Conservation (phyloP, 2,329 filamentous ascomycete species). For the Apiospora aurea region DNA sequence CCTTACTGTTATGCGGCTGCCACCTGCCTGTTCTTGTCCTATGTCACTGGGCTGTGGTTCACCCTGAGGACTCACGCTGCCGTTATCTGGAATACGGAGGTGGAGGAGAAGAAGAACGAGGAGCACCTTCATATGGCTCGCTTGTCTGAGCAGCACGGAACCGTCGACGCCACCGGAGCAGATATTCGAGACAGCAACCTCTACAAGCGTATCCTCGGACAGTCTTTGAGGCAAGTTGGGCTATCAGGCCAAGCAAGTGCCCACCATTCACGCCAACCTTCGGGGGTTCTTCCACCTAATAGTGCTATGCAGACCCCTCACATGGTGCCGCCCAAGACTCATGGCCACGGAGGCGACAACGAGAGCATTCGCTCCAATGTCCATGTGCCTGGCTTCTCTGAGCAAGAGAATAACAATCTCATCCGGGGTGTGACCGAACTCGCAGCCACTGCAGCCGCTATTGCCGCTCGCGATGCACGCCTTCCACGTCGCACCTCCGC, state of each 20-base stretch:
- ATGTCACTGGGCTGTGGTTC: constrained; percentile 93
- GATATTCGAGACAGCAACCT: constrained; percentile 88
- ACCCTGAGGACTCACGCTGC: constrained; percentile 95
- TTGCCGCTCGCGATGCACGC: constrained; percentile 80
- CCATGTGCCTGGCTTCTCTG: constrained; percentile 74
- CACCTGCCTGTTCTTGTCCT: constrained; percentile 85
- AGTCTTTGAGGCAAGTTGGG: constrained; percentile 86
- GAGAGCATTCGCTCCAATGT: constrained; percentile 52
- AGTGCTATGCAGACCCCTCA: constrained; percentile 65
- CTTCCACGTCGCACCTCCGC: constrained; percentile 48
- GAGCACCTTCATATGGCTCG: constrained; percentile 47
- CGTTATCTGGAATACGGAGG: constrained; percentile 92
- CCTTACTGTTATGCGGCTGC: constrained; percentile 94
- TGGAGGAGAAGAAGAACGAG: constrained; percentile 76
- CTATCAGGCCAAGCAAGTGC: constrained; percentile 59
- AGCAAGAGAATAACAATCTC: constrained; percentile 81
- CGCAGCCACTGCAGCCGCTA: constrained; percentile 86
- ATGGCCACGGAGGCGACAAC: constrained; percentile 50
- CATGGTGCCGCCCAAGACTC: constrained; percentile 75
- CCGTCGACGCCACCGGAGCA: constrained; percentile 56
- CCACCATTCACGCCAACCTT: constrained; percentile 40
- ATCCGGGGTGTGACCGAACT: constrained; percentile 92
- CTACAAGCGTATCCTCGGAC: constrained; percentile 91
- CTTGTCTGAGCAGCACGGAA: constrained; percentile 46
- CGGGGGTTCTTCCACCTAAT: constrained; percentile 45